Base-by-base conservation (phyloP, 1,284 basidiomycete species). In the Marasmius oreades region DNA sequence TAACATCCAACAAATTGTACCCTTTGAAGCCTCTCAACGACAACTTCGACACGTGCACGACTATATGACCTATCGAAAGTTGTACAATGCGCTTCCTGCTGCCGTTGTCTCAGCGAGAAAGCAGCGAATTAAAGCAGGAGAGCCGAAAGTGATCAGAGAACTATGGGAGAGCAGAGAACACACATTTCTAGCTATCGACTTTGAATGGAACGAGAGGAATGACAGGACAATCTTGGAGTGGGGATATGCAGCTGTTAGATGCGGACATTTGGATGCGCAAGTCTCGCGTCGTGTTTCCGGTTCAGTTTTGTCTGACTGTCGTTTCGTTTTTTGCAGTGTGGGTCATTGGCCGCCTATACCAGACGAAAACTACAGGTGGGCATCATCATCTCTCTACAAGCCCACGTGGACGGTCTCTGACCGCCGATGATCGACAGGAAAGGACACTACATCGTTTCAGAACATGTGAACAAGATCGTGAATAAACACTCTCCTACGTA, bases 301-400 rank as follows among this genome's bases (percentile, higher is more conserved):
- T 51, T n/a, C 36, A 43, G 42, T 47, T 42, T 34, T 51, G n/a
- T n/a, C 36, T 10, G 7, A 42, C 28, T 47, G 56, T 46, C 18
- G 55, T 51, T 31, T 37, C 42, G 34, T 56, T 39, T 57, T 64
- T 4, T 31, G 24, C 64, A 93, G 91, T 44, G 76, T 75, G 5
- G 81, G 81, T 3, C 81, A 85, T 51, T 94, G 92, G 92, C 92
- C 92, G 2, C 92, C 92, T 20, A 73, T 81, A 18, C 90, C 91
- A 0, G 85, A 87, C 58, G 77, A 79, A 36, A 93, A 94, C 66
- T 94, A 93, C 68, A 81, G 91, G 87, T 86, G 55, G 56, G 74
- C n/a, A 23, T n/a, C n/a, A n/a, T n/a, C 45, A 54, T 24, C 11
- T 18, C 50, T 36, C 5, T 14, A 55, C 48, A 43, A 51, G 22